Evolutionary conservation across 768 basidiomycete species (phyloP), one percentile per base, ranked within the genome.

Genomic region (Nevesoporus exiguus): DNA sequence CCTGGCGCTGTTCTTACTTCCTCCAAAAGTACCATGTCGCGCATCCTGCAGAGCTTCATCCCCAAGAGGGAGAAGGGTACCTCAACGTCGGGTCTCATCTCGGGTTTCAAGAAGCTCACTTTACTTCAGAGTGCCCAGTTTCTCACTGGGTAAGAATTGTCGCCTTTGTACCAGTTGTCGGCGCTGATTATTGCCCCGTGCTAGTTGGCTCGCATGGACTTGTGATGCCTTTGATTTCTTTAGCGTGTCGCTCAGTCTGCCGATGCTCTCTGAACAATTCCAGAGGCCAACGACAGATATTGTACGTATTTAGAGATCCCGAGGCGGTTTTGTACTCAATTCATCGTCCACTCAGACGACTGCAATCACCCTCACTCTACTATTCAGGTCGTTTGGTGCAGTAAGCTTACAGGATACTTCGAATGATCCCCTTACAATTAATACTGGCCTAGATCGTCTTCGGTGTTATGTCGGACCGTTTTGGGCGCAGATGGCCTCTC

Each of bases 401-500:
- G 86, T 78, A 39, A 61, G 79, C 3, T 41, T 19, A 6, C 13
- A 30, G 22, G 6, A 19, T n/a, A 4, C 21, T 30, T 21, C 11
- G 11, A 17, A 25, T 25, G 9, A 0, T 25, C 22, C n/a, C n/a
- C 27, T 49, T 21, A 40, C 10, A 37, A 34, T 42, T 44, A 29
- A 52, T 24, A 27, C 30, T 17, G 27, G 41, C 50, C 4, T n/a
- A 73, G 74, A 45, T 91, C 45, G 70, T 92, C 57, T 94, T 97
- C 60, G 93, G 93, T 44, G 68, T 93, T 46, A 59, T 87, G 25
- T 90, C 88, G 3, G 96, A 97, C 68, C 83, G 95, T 4, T 97
- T 76, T 69, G 95, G 95, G 0, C 81, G 94, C 43, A 95, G 94
- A 76, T 98, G 92, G 93, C 93, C 94, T 2, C 78, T 95, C 9